Conservation (phyloP, 306 rosid species). For the Quercus variabilis region DNA sequence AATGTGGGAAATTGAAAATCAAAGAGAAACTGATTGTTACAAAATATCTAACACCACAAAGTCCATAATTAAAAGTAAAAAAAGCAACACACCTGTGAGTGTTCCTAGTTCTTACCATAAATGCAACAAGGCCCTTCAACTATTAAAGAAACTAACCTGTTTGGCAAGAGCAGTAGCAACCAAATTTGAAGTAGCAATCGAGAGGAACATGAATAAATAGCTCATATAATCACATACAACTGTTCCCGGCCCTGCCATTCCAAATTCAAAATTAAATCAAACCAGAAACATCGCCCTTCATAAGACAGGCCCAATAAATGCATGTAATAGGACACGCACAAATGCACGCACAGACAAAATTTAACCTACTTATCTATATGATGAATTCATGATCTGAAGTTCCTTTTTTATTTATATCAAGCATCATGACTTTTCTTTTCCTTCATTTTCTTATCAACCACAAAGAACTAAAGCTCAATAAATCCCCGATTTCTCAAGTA, state of each 20-base stretch:
- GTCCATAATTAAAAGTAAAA: background rate
- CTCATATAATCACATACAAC: constrained; percentile 81
- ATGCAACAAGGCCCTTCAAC: constrained; percentile 2
- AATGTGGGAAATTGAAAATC: background rate
- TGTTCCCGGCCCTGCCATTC: constrained; percentile 73
- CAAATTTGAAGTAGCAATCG: constrained; percentile 91
- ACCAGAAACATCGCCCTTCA: background rate
- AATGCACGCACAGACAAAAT: no score
- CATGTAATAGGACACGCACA: background rate
- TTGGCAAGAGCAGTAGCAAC: constrained; percentile 86
- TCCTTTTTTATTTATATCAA: no score
- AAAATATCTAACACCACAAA: background rate
- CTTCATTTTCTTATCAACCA: background rate
- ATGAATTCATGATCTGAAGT: no score
- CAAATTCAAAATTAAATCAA: constrained; percentile 1
- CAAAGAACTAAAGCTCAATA: background rate
- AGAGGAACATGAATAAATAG: constrained; percentile 84
- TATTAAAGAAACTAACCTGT: constrained; percentile 43
- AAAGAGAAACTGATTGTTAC: background rate
- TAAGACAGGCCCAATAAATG: background rate
- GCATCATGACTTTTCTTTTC: background rate
- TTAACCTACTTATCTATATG: no score
- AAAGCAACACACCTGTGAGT: no score
- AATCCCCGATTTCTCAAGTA: background rate
- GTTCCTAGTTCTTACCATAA: background rate